Conservation (phyloP, 2,329 filamentous ascomycete species). For the Ophiostoma sp. region DNA sequence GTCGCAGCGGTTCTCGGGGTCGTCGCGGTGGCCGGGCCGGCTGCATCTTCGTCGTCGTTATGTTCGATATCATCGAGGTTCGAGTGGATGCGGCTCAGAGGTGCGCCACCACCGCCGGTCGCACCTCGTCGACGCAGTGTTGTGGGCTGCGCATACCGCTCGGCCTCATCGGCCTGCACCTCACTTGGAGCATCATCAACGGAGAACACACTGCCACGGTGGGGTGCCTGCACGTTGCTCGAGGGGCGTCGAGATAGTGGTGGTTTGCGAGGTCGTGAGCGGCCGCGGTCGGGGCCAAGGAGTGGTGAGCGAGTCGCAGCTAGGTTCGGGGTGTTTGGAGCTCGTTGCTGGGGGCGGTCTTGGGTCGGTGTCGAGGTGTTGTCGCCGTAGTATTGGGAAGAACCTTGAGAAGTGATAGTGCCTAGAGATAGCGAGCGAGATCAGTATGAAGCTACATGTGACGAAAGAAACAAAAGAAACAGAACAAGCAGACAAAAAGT, state of each 20-base stretch:
- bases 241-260: conserved; percentile 71
- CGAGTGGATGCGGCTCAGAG: conserved; percentile 36
- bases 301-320: conserved; percentile 47
- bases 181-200: conserved; percentile 85
- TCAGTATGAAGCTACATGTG: background rate
- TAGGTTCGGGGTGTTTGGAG: conserved; percentile 35
- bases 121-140: conserved; percentile 23
- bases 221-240: conserved; percentile 68
- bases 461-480: background rate
- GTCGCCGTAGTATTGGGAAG: conserved; percentile 26
- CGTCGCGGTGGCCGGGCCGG: background rate
- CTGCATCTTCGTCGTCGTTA: conserved; percentile 32
- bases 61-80: conserved; percentile 33
- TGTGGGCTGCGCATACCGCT: conserved; percentile 38
- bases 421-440: background rate
- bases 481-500: background rate
- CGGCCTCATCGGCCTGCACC: conserved; percentile 66
- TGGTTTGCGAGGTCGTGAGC: conserved; percentile 67
- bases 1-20: conserved; percentile 2
- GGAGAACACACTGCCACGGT: conserved; percentile 84
- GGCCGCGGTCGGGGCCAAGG: conserved; percentile 50
- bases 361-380: conserved; percentile 31
- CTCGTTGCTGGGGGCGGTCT: conserved; percentile 44
- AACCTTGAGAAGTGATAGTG: conserved; percentile 24
- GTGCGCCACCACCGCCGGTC: background rate